These are phyloP conservation scores for Elaeis oleifera DNA, from an alignment of 202 grass and related monocot genomes.

Conservation along the genomic window DNA sequence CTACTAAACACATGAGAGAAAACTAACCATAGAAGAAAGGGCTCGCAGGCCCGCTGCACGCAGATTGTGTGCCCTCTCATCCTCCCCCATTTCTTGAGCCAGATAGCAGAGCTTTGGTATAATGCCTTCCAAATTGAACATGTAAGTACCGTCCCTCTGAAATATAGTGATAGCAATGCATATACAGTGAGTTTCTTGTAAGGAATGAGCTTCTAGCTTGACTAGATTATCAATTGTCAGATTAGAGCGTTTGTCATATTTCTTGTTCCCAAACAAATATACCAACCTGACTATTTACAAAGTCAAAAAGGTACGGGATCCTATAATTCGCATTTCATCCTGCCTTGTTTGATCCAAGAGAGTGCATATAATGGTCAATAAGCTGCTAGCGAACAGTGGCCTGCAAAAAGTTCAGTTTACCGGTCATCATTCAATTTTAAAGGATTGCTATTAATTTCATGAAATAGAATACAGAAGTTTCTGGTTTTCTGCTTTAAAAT, in stretches of 20 bases:
- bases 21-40: constrained; percentile 89
- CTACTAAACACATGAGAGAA: no score
- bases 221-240: no score
- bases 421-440: constrained; percentile 13
- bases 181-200: no score
- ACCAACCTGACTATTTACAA: constrained; percentile 83
- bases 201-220: no score
- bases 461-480: no score
- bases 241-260: no score
- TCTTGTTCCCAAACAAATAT: neutral
- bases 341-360: constrained; percentile 85
- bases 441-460: no score
- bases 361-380: constrained; percentile 74
- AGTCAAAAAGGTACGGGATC: constrained; percentile 82
- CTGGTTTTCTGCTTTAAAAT: no score
- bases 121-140: constrained; percentile 96
- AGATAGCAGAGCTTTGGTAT: constrained; percentile 73
- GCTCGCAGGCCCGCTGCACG: constrained; percentile 71
- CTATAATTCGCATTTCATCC: constrained; percentile 62
- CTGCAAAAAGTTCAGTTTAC: constrained; percentile 43
- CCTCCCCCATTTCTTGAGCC: constrained; percentile 67
- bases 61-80: constrained; percentile 47
- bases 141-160: constrained; percentile 78
- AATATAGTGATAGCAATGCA: neutral
- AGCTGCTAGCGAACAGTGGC: constrained; percentile 85